phyloP scores from a whole-genome alignment of 2,329 filamentous ascomycete species.

The Colletotrichum melonis region DNA sequence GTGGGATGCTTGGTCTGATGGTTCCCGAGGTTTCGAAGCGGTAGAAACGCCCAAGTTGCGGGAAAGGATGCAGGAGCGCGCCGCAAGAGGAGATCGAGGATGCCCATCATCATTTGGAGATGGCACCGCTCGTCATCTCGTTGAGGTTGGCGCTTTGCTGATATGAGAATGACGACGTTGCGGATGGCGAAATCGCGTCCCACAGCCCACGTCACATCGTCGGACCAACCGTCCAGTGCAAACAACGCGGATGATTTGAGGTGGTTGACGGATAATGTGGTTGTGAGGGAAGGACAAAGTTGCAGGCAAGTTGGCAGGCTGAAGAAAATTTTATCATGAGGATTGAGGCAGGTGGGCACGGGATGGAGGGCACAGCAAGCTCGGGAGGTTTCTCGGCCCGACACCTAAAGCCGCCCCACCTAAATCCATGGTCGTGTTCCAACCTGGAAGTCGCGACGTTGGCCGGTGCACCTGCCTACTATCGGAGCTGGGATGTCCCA shows the following conservation, averaged over 20 bases:
- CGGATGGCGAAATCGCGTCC: background rate
- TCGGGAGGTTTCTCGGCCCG: constrained; percentile 32
- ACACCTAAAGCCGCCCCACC: background rate
- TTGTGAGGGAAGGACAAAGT: background rate
- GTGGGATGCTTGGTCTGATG: background rate
- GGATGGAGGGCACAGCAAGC: constrained; percentile 8
- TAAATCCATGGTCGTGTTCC: background rate
- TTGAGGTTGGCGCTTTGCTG: background rate
- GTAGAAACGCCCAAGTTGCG: background rate
- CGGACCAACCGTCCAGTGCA: background rate
- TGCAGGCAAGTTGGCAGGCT: background rate
- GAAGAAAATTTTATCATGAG: constrained; percentile 13
- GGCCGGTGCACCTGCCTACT: background rate
- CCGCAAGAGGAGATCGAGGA: constrained; percentile 8
- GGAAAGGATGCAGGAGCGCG: background rate
- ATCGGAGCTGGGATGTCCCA: constrained; percentile 3
- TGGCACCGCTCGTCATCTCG: background rate
- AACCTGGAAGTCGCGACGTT: background rate
- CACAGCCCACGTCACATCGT: background rate
- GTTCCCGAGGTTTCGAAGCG: background rate
- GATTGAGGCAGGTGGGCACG: background rate
- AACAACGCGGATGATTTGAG: background rate
- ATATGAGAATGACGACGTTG: constrained; percentile 14
- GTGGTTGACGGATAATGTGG: background rate
- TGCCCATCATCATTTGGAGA: constrained; percentile 26